Evolutionary conservation across 192 early-diverging fungal genomes (phyloP).

Genomic region (Coemansia sp.): DNA sequence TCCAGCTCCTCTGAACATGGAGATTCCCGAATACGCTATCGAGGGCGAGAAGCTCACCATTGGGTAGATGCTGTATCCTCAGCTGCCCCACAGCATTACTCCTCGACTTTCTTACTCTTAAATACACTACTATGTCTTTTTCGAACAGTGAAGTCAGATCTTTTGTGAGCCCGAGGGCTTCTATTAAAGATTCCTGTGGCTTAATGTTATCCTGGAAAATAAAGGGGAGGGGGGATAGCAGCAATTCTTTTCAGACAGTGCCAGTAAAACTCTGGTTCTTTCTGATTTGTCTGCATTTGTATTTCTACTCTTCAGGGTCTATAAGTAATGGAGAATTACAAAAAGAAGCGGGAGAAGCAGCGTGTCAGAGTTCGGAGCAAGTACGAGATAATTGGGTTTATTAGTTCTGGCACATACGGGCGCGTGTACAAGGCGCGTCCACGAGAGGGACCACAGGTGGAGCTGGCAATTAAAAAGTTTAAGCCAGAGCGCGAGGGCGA

Average conservation of each 20-base stretch:
- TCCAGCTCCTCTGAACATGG: constrained; percentile 97
- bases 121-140: background rate
- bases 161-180: background rate
- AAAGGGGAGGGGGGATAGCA: background rate
- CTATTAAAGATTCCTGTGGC: too few relatives aligned
- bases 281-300: background rate
- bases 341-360: constrained; percentile 54
- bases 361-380: constrained; percentile 59
- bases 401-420: constrained; percentile 95
- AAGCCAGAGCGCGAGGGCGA: constrained; percentile 96
- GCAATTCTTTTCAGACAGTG: background rate
- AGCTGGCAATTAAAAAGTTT: constrained; percentile 96
- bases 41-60: constrained; percentile 81
- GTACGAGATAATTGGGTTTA: constrained; percentile 88
- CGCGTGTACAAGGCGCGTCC: constrained; percentile 89
- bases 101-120: constrained; percentile 5
- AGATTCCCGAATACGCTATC: constrained; percentile 81
- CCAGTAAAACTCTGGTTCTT: background rate
- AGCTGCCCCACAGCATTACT: background rate
- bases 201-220: background rate
- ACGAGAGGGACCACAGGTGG: constrained; percentile 51
- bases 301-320: background rate
- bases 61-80: constrained; percentile 61
- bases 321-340: constrained; percentile 49
- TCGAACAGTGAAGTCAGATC: background rate